These are phyloP conservation scores for Cryptococcus sp. DNA, from an alignment of 1,284 basidiomycete species.

Conservation along the genomic window DNA sequence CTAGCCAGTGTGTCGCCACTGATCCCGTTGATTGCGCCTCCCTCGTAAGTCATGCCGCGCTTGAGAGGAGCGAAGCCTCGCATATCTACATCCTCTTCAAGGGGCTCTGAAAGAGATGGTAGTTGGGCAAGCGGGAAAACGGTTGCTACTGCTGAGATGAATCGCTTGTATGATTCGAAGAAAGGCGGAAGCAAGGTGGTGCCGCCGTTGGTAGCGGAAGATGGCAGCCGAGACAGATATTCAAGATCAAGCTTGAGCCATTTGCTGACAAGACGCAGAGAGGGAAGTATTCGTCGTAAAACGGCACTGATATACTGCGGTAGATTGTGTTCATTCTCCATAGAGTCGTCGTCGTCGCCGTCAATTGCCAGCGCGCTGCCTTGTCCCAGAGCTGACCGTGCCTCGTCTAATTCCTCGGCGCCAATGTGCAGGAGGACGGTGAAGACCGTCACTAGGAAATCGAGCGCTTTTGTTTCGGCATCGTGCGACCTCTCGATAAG, in stretches of 20 bases:
- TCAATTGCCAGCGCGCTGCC: constrained; percentile 33
- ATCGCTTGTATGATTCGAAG: constrained; percentile 72
- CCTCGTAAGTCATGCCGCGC: constrained; percentile 47
- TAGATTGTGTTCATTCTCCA: constrained; percentile 56
- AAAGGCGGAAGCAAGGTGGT: constrained; percentile 54
- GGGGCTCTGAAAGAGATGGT: constrained; percentile 63
- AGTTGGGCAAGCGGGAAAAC: constrained; percentile 71
- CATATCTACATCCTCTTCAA: constrained; percentile 92
- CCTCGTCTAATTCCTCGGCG: constrained; percentile 56
- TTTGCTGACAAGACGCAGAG: constrained; percentile 81
- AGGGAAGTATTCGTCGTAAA: constrained; percentile 81
- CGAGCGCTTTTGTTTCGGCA: constrained; percentile 68
- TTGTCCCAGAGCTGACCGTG: constrained; percentile 29
- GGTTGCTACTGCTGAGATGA: constrained; percentile 64
- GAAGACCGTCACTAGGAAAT: constrained; percentile 72
- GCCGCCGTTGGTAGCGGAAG: constrained; percentile 3
- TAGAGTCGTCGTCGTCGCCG: constrained; percentile 39
- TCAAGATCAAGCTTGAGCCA: constrained; percentile 81
- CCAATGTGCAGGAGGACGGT: constrained; percentile 69
- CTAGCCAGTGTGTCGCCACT: constrained; percentile 2
- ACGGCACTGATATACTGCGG: constrained; percentile 81
- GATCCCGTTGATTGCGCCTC: constrained; percentile 37
- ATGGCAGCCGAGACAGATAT: constrained; percentile 58
- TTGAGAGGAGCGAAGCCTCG: constrained; percentile 82
- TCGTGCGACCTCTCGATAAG: constrained; percentile 32